Evolutionary conservation across 139 green algal species (phyloP).

Genomic region (Tetraselmis chui): DNA sequence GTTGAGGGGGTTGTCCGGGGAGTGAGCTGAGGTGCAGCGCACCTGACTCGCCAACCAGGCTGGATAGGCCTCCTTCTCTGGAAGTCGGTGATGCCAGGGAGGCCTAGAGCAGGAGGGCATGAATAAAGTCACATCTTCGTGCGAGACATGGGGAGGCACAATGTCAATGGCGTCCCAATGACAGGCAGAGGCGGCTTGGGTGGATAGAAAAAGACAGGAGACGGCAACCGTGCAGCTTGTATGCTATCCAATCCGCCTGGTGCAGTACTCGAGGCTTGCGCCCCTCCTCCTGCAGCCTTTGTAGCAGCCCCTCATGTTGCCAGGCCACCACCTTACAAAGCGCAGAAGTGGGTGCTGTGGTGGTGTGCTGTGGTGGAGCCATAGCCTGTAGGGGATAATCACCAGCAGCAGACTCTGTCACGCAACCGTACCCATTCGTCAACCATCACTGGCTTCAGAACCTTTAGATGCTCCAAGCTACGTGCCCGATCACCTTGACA

Average conservation of each 20-base stretch:
- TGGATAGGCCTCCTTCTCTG: constrained; percentile 59
- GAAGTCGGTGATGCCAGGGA: constrained; percentile 62
- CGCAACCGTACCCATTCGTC: too few species aligned
- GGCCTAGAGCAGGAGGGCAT: not conserved
- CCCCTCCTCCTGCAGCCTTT: constrained; percentile 19
- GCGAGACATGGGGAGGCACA: not conserved
- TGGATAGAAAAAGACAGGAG: not conserved
- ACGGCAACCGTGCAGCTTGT: constrained; percentile 46
- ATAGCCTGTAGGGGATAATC: constrained; percentile 66
- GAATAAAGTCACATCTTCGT: not conserved
- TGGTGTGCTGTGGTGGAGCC: constrained; percentile 64
- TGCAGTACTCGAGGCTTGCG: constrained; percentile 51
- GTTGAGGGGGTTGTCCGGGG: not conserved
- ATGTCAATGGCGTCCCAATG: not conserved
- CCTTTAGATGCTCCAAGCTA: too few species aligned
- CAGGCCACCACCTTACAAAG: constrained; percentile 81
- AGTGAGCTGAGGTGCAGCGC: not conserved
- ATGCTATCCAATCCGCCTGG: constrained; percentile 72
- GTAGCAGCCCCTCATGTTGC: constrained; percentile 40
- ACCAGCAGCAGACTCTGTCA: too few species aligned
- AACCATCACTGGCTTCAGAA: too few species aligned
- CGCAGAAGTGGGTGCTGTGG: constrained; percentile 68
- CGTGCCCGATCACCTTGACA: too few species aligned
- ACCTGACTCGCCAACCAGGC: constrained; percentile 67
- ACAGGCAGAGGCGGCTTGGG: not conserved